Evolutionary conservation across 225 moss, liverwort and hornwort species (phyloP).

Genomic region (Anthoceros angustus): DNA sequence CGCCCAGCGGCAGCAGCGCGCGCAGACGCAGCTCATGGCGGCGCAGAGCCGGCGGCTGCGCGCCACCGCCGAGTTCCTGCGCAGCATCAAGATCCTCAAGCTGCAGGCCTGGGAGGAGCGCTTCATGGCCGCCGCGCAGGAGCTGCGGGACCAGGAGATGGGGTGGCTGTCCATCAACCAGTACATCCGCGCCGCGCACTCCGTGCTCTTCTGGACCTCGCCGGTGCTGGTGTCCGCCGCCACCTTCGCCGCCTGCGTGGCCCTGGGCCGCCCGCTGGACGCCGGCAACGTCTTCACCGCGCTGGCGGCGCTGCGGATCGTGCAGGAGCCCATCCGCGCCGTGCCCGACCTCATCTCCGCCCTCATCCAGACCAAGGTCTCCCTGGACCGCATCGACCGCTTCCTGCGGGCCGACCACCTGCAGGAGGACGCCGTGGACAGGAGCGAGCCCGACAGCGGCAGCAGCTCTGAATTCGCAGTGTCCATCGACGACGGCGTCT

Average conservation of each 20-base stretch:
- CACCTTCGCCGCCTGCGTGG: constrained; percentile 26
- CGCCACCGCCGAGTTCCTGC: constrained; percentile 33
- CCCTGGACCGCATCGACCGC: constrained; percentile 17
- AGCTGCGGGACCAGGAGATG: constrained; percentile 34
- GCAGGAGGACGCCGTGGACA: constrained; percentile 15
- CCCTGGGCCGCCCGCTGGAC: constrained; percentile 31
- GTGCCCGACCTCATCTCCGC: constrained; percentile 26
- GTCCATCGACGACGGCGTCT: constrained; percentile 16
- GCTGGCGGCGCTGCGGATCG: constrained; percentile 27
- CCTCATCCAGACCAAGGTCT: constrained; percentile 25
- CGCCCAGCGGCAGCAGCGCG: constrained; percentile 18
- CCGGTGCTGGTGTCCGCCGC: constrained; percentile 34
- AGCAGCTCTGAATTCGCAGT: constrained; percentile 11
- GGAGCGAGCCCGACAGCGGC: constrained; percentile 3
- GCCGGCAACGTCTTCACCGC: constrained; percentile 31
- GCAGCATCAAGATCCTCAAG: constrained; percentile 44
- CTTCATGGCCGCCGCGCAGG: constrained; percentile 25
- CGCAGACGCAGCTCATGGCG: constrained; percentile 25
- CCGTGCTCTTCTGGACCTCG: constrained; percentile 33
- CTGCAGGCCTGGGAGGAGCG: constrained; percentile 54
- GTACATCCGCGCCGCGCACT: constrained; percentile 16
- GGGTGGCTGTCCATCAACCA: constrained; percentile 26
- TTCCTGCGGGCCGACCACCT: constrained; percentile 36
- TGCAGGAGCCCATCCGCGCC: constrained; percentile 28
- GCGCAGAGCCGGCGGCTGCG: constrained; percentile 35